A percentile compares a stretch with the other conserved stretches of the same genome.
Evolutionary conservation across 257 asterid species (phyloP).

Genomic region (Petrea volubilis): DNA sequence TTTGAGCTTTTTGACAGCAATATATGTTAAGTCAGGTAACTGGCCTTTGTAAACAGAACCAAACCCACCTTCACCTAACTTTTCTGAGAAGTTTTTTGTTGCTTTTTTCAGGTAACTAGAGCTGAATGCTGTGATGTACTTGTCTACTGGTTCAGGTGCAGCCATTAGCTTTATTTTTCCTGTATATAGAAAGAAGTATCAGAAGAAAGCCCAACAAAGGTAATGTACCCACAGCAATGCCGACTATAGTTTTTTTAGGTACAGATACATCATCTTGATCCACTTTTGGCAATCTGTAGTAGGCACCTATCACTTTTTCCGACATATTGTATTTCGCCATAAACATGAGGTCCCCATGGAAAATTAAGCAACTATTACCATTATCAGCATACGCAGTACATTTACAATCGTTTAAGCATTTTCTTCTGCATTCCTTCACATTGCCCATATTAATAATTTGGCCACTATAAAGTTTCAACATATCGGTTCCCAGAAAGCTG

Average conservation of each 20-base stretch:
- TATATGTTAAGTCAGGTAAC: slow-evolving; percentile 1
- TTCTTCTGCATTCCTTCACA: not conserved
- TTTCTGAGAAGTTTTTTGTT: not conserved
- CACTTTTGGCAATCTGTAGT: not conserved
- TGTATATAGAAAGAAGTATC: not conserved
- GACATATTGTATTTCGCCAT: not conserved
- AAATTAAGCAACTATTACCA: not conserved
- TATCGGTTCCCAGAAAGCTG: not conserved
- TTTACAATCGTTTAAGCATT: not conserved
- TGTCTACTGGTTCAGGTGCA: not conserved
- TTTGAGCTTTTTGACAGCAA: slow-evolving; percentile 3
- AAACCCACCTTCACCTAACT: not conserved
- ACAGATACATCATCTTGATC: not conserved
- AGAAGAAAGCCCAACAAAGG: not conserved
- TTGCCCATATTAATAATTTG: not conserved
- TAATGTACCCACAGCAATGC: not conserved
- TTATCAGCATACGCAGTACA: not conserved
- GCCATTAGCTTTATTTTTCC: not conserved
- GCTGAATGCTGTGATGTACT: not conserved
- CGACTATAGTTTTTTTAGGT: not conserved
- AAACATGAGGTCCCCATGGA: not conserved
- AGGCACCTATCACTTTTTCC: not conserved
- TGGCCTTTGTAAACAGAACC: slow-evolving; percentile 3
- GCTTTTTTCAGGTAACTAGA: not conserved
- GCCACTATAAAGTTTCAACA: not conserved